Evolutionary conservation across 2,329 filamentous ascomycete species (phyloP).

Genomic region (Blumeriella jaapii): DNA sequence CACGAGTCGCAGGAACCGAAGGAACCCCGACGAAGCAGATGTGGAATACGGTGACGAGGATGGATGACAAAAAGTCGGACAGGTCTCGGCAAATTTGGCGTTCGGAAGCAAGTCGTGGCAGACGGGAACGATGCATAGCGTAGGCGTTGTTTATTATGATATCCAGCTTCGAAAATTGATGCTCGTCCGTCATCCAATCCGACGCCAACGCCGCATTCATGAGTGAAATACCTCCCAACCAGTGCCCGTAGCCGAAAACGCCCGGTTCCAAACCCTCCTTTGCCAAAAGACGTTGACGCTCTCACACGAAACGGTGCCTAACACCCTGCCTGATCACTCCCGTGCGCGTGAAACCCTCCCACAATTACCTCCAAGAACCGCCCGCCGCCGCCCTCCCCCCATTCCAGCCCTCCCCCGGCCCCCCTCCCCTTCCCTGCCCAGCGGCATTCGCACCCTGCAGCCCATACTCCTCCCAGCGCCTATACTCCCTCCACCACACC

Average conservation of each 20-base stretch:
- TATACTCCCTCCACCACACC: conserved; percentile 47
- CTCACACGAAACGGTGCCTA: too few relatives aligned
- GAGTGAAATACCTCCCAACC: neutral
- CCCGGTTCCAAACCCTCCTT: too few relatives aligned
- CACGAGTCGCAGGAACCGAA: conserved; percentile 87
- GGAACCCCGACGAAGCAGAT: conserved; percentile 59
- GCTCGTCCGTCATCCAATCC: too few relatives aligned
- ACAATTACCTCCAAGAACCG: conserved; percentile 13
- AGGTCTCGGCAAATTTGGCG: conserved; percentile 1
- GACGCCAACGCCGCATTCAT: neutral
- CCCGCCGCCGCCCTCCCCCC: conserved; percentile 21
- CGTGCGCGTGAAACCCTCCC: conserved; percentile 2
- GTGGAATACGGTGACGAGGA: conserved; percentile 31
- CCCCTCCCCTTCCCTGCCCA: conserved; percentile 5
- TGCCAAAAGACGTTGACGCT: too few relatives aligned
- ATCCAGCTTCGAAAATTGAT: conserved; percentile 8
- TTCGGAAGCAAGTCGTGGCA: conserved; percentile 4
- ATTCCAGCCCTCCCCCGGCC: neutral
- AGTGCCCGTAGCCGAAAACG: too few relatives aligned
- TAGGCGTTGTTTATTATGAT: conserved; percentile 18
- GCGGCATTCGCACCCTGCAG: conserved; percentile 27
- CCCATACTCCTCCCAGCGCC: conserved; percentile 38
- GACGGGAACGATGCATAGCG: conserved; percentile 15
- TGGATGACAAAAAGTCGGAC: conserved; percentile 2
- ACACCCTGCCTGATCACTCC: neutral